Evolutionary conservation across 2,329 filamentous ascomycete species (phyloP), one percentile per base, ranked within the genome.

Genomic region (Arthrobotrys sinensis): DNA sequence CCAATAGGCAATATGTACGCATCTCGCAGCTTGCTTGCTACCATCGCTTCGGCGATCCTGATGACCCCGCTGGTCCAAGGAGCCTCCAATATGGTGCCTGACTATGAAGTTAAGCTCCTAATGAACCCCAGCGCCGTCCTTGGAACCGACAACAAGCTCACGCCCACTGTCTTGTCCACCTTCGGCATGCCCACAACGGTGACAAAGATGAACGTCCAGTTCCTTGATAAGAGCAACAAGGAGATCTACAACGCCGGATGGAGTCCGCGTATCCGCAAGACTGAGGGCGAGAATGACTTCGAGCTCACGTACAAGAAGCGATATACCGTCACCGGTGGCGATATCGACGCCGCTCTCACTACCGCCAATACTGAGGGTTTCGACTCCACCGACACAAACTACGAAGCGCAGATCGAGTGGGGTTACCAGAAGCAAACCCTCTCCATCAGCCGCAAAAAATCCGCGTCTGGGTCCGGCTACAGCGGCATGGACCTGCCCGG

Each of bases 241-340:
- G 82, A 84, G 4, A 81, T 85, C 65, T 83, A 84, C 80, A 82
- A 80, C 38, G 79, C 82, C 36, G 83, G 82, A 63, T 85, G 84
- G 84, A 84, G 80, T 70, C 81, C 81, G 16, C 84, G 84, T 63
- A 84, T 85, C 68, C 84, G 84, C 79, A 85, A 84, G 67, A 82
- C 69, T 4, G 83, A 85, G 76, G 81, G 80, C 60, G 80, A 83
- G 43, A 66, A 72, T 46, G 80, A 82, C 16, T 83, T 84, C 55
- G 84, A 85, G 80, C 80, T 85, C n/a, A 85, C 84, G 3, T 85
- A 84, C 80, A 85, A 85, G 81, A 84, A 84, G 80, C 82, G 84
- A 14, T 84, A 84, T 79, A 32, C 80, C 19, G 82, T 84, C 63
- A 69, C 50, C 19, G 79, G 79, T 43, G 81, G 80, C 43, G 79